These are phyloP conservation scores for Acanthochlamys bracteata DNA, from an alignment of 106 monocot genomes.

Conservation along the genomic window DNA sequence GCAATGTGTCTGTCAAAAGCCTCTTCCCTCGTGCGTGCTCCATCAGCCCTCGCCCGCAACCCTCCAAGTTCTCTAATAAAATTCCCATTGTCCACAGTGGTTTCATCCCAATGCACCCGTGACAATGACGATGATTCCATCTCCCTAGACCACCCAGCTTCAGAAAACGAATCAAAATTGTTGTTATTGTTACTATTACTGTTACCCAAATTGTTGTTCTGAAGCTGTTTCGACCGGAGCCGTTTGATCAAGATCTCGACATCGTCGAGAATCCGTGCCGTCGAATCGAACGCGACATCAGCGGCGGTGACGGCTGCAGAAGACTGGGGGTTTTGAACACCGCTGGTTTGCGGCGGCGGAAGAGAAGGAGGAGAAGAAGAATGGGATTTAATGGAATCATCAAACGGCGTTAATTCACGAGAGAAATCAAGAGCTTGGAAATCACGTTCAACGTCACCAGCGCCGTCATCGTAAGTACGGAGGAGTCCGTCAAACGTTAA, in stretches of 20 bases:
- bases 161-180: conserved; percentile 78
- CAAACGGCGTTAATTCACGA: background rate
- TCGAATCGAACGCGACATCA: conserved; percentile 56
- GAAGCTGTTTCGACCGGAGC: conserved; percentile 53
- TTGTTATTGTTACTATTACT: conserved; percentile 49
- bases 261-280: conserved; percentile 70
- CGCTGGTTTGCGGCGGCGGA: conserved; percentile 1
- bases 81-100: conserved; percentile 38
- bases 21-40: conserved; percentile 49
- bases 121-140: conserved; percentile 38
- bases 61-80: conserved; percentile 63
- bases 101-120: conserved; percentile 52
- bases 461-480: conserved; percentile 73
- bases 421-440: conserved; percentile 37
- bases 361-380: background rate
- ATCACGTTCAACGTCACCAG: conserved; percentile 68
- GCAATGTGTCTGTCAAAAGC: conserved; percentile 90
- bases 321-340: background rate
- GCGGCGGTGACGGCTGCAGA: conserved; percentile 17
- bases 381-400: background rate
- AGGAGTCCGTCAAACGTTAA: conserved; percentile 42
- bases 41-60: conserved; percentile 62
- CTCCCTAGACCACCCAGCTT: conserved; percentile 91
- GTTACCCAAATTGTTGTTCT: conserved; percentile 26
- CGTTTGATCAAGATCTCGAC: conserved; percentile 71